These are phyloP conservation scores for Erodium texanum DNA, from an alignment of 441 rosid species.

Conservation along the genomic window DNA sequence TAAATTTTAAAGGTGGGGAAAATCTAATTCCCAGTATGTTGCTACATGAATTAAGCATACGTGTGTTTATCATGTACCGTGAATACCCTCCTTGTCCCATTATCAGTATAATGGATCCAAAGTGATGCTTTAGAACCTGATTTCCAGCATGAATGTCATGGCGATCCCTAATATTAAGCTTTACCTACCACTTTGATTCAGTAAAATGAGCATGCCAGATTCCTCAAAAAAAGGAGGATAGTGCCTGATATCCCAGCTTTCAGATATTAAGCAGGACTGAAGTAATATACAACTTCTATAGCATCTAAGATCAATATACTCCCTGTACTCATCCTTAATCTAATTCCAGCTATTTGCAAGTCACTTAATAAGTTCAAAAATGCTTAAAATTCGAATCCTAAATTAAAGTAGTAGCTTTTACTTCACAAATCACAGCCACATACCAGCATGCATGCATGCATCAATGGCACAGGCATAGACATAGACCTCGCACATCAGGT, in stretches of 20 bases:
- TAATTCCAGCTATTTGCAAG: not conserved
- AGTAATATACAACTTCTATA: not conserved
- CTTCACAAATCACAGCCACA: not conserved
- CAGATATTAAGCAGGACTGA: not conserved
- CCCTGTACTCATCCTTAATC: not conserved
- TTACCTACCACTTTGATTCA: not conserved
- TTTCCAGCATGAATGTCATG: not conserved
- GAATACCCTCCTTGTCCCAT: not conserved
- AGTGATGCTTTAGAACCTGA: not conserved
- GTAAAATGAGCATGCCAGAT: slow-evolving; percentile 1
- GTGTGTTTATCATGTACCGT: not conserved
- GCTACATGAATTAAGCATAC: not conserved
- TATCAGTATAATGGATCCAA: not conserved
- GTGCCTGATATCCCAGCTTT: not conserved
- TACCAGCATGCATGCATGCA: not conserved
- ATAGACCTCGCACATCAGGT: not conserved
- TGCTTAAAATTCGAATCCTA: not conserved
- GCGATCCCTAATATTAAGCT: not conserved
- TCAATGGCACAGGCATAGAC: not conserved
- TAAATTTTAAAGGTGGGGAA: not conserved
- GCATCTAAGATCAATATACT: not conserved
- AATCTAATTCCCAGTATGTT: not conserved
- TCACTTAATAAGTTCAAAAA: not conserved
- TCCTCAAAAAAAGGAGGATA: not conserved
- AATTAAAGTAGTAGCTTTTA: not conserved